Percentiles rank a stretch among this genome's conserved stretches.
These are phyloP conservation scores for Ascochyta koolunga DNA, from an alignment of 2,329 filamentous ascomycete genomes.

Conservation along the genomic window DNA sequence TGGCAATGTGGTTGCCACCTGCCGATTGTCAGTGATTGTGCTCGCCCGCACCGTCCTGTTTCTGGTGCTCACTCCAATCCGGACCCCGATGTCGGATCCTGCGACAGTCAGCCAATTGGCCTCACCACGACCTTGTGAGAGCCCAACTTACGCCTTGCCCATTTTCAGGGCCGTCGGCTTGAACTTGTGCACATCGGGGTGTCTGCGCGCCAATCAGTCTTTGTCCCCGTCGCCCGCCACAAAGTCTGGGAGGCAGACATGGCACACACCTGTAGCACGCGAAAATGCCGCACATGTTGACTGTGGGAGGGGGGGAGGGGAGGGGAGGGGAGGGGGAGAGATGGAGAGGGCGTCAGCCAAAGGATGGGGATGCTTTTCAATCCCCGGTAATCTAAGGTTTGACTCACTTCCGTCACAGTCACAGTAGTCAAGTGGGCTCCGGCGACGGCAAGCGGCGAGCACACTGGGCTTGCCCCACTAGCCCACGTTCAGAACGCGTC, in stretches of 20 bases:
- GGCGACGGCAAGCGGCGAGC: constrained; percentile 23
- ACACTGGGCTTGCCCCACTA: constrained; percentile 30
- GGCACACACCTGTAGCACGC: constrained; percentile 79
- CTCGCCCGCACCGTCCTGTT: constrained; percentile 35
- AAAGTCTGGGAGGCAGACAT: constrained; percentile 25
- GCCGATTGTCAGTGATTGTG: constrained; percentile 42
- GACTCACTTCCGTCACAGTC: constrained; percentile 27
- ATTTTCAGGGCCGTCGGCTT: constrained; percentile 93
- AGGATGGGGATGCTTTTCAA: constrained; percentile 13
- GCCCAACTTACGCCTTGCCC: constrained; percentile 80
- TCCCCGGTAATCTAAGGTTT: constrained; percentile 27
- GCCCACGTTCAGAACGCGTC: constrained; percentile 21
- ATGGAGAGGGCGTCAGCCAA: constrained; percentile 4
- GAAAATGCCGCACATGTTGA: constrained; percentile 94
- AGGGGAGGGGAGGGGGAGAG: constrained; percentile 12
- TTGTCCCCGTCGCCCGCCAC: constrained; percentile 19
- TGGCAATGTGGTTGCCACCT: constrained; percentile 88
- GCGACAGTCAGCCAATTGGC: constrained; percentile 46
- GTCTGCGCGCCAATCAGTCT: constrained; percentile 55
- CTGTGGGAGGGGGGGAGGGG: constrained; percentile 11
- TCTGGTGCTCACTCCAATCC: constrained; percentile 85
- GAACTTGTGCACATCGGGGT: constrained; percentile 94
- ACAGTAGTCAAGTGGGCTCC: constrained; percentile 29
- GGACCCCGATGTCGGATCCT: constrained; percentile 95
- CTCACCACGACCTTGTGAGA: background rate